A percentile compares a stretch with the other conserved stretches of the same genome.
These are phyloP conservation scores for Vitrella brassicaformis DNA, from an alignment of 73 alveolate genomes.

Conservation along the genomic window DNA sequence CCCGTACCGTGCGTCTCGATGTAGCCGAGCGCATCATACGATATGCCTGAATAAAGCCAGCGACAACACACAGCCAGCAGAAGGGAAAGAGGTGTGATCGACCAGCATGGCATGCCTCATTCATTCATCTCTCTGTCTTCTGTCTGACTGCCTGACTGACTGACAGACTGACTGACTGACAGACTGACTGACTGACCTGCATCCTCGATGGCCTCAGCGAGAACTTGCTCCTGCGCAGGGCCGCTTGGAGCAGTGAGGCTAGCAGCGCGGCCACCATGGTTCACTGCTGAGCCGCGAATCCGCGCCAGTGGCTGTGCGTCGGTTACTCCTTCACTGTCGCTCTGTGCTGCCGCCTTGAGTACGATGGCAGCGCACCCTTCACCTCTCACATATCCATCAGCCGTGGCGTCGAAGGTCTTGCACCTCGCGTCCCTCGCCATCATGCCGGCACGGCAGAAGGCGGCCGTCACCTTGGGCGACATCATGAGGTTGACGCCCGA, in stretches of 20 bases:
- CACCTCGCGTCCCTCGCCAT: conserved; percentile 1
- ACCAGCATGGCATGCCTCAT: no score
- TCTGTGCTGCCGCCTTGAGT: no score
- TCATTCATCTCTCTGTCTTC: no score
- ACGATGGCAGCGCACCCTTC: conserved; percentile 7
- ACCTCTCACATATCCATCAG: conserved; percentile 13
- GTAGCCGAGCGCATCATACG: no score
- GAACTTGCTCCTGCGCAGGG: background rate
- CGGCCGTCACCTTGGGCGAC: background rate
- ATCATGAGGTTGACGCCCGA: background rate
- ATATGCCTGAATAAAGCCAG: no score
- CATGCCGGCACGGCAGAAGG: background rate
- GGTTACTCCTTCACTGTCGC: no score
- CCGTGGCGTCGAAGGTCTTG: conserved; percentile 3
- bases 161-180: no score
- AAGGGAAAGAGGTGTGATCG: no score
- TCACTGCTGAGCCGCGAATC: background rate
- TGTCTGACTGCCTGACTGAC: no score
- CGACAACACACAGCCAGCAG: no score
- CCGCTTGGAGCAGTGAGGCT: background rate
- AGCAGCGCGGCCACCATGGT: background rate
- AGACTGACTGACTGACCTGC: no score
- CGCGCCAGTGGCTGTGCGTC: background rate
- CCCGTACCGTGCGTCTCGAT: conserved; percentile 5
- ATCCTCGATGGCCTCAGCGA: no score